Conservation (phyloP, 2,329 filamentous ascomycete species). For the Hymenoscyphus fraxineus region DNA sequence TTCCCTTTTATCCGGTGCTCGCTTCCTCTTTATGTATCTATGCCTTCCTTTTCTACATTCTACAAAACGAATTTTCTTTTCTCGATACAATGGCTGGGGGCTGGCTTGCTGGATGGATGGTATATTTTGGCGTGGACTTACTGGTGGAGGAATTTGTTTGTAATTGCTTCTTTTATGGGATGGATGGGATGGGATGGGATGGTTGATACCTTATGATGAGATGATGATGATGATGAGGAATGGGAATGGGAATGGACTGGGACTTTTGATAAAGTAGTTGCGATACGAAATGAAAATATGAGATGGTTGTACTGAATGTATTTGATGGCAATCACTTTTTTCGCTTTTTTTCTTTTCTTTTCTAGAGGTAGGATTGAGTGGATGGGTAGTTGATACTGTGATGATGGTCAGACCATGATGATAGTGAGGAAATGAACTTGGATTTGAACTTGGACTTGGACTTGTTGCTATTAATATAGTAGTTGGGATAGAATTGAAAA, state of each 20-base stretch:
- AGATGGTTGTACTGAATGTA: neutral
- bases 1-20: no score
- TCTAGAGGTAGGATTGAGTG: no score
- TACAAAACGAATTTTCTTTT: neutral
- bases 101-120: neutral
- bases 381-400: no score
- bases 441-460: no score
- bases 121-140: neutral
- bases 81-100: neutral
- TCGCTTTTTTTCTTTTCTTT: no score
- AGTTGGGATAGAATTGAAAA: no score
- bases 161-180: neutral
- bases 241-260: no score
- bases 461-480: no score
- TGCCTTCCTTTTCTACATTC: neutral
- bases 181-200: neutral
- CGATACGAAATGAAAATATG: neutral
- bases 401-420: no score
- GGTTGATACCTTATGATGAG: neutral
- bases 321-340: no score
- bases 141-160: neutral
- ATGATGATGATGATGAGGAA: neutral
- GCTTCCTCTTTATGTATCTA: neutral
- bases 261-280: neutral
- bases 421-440: no score